Evolutionary conservation across 208 protist genomes (phyloP).

Genomic region (Trypanosoma mega): DNA sequence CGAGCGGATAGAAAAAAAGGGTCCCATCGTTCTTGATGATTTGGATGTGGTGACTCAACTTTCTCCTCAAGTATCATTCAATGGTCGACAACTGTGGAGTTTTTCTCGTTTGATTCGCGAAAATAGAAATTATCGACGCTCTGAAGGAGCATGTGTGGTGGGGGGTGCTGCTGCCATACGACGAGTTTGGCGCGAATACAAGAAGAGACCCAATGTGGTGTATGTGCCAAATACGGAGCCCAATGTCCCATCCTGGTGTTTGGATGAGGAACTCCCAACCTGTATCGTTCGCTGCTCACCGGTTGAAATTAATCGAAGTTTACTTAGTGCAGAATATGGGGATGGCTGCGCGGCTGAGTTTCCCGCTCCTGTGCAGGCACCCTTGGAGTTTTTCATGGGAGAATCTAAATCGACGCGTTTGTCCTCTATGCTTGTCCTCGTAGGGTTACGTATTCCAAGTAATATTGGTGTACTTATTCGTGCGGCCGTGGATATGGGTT

Average conservation of each 20-base stretch:
- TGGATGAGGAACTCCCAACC: conserved; percentile 56
- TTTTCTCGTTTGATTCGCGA: conserved; percentile 51
- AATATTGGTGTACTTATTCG: conserved; percentile 77
- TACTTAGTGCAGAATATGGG: conserved; percentile 77
- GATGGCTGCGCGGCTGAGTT: conserved; percentile 85
- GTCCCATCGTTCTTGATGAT: conserved; percentile 41
- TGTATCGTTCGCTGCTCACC: conserved; percentile 70
- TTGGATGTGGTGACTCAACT: conserved; percentile 33
- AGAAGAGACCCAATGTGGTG: conserved; percentile 66
- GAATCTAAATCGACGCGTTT: conserved; percentile 26
- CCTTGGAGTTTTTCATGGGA: conserved; percentile 18
- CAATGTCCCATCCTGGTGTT: conserved; percentile 60
- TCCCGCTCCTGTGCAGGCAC: conserved; percentile 21
- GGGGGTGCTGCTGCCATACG: conserved; percentile 68
- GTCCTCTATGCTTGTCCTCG: conserved; percentile 64
- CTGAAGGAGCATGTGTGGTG: conserved; percentile 66
- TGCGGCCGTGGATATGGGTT: conserved; percentile 73
- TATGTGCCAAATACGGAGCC: conserved; percentile 67
- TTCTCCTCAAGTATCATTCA: conserved; percentile 27
- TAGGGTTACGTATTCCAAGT: conserved; percentile 82
- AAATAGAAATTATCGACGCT: conserved; percentile 42
- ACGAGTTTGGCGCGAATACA: conserved; percentile 73
- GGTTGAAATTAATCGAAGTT: conserved; percentile 57
- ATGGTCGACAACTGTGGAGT: conserved; percentile 61
- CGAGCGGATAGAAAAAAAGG: conserved; percentile 8